These are phyloP conservation scores for Quercus tomentella DNA, from an alignment of 331 rosid genomes.

Conservation along the genomic window DNA sequence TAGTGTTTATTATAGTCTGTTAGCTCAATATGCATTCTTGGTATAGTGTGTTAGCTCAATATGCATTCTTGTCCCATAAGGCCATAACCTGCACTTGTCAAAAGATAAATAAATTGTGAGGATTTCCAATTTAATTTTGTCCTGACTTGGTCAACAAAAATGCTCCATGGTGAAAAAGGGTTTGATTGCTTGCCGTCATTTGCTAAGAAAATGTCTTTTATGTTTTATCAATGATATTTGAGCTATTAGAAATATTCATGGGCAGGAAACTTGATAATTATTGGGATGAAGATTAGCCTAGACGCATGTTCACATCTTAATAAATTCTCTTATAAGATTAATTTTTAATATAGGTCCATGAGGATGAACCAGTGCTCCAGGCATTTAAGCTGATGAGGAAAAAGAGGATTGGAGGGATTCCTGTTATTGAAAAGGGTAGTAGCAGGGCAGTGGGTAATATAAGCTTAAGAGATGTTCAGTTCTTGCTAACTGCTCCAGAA, in stretches of 20 bases:
- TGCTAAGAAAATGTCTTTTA: not conserved
- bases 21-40: too few relatives aligned
- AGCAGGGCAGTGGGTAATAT: conserved; percentile 72
- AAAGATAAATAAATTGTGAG: not conserved
- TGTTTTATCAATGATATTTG: not conserved
- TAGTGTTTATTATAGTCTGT: too few relatives aligned
- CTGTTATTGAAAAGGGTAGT: conserved; percentile 63
- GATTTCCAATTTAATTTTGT: not conserved
- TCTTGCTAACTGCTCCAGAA: conserved; percentile 89
- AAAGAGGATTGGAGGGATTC: conserved; percentile 83
- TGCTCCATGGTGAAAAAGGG: not conserved
- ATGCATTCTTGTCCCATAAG: too few relatives aligned
- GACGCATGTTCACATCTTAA: not conserved
- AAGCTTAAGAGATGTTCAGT: conserved; percentile 85
- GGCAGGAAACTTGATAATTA: not conserved
- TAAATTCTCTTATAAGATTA: conserved; percentile 1
- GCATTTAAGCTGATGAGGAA: conserved; percentile 95
- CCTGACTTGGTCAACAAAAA: not conserved
- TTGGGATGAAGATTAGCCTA: not conserved
- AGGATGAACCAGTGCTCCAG: conserved; percentile 90
- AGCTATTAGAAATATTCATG: not conserved
- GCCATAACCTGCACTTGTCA: too few relatives aligned
- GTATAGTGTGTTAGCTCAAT: too few relatives aligned
- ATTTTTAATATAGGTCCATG: conserved; percentile 56
- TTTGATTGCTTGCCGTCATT: not conserved